phyloP scores from a whole-genome alignment of 2,329 filamentous ascomycete genomes.

The Lojkania enalia region DNA sequence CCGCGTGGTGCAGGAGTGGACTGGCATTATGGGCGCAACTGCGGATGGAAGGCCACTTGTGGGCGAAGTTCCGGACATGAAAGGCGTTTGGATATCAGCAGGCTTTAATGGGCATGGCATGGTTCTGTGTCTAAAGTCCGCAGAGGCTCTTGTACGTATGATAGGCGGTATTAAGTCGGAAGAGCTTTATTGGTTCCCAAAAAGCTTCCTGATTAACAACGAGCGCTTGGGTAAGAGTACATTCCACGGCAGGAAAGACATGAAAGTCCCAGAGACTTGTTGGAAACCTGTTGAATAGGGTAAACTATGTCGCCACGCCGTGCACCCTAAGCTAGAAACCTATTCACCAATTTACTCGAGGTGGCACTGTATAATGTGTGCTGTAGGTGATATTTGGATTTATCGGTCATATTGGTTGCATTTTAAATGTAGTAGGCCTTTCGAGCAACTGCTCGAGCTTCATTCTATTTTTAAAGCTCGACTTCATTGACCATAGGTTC shows the following conservation, averaged over 20 bases:
- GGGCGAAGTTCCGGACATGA: slow-evolving; percentile 46
- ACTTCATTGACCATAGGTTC: slow-evolving; percentile 36
- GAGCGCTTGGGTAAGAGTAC: slow-evolving; percentile 44
- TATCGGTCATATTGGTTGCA: no score
- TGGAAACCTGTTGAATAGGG: slow-evolving; percentile 2
- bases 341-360: no score
- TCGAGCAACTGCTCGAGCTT: no score
- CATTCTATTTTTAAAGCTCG: slow-evolving; percentile 19
- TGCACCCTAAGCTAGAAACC: no score
- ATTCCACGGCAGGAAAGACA: slow-evolving; percentile 33
- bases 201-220: slow-evolving; percentile 53
- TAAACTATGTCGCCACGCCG: no score
- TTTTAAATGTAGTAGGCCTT: no score
- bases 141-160: slow-evolving; percentile 61
- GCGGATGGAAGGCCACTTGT: slow-evolving; percentile 56
- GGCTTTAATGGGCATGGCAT: slow-evolving; percentile 69
- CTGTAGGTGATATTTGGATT: no score
- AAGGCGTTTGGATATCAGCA: slow-evolving; percentile 59
- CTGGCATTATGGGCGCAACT: slow-evolving; percentile 58
- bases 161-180: slow-evolving; percentile 43
- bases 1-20: slow-evolving; percentile 49
- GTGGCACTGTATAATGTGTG: no score
- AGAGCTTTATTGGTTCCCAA: slow-evolving; percentile 57
- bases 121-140: slow-evolving; percentile 64
- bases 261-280: slow-evolving; percentile 16